A percentile compares a stretch with the other conserved stretches of the same genome.
Conservation (phyloP, 257 asterid genomes). For the Solanum dulcamara region DNA sequence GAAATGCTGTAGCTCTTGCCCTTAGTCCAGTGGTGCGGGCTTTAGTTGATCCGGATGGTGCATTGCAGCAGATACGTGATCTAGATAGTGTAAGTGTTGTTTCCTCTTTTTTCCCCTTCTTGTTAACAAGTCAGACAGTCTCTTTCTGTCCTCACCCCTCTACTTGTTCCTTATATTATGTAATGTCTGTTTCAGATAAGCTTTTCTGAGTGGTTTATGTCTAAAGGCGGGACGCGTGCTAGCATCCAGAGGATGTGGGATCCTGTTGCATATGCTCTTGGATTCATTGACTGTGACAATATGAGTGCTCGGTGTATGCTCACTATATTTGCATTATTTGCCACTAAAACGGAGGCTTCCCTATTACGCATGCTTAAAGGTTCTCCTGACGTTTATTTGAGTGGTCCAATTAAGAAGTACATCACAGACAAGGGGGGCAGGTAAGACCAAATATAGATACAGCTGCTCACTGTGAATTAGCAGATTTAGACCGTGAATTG, state of each 20-base stretch:
- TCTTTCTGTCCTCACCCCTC: background rate
- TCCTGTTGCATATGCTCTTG: conserved; percentile 99
- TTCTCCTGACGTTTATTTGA: conserved; percentile 90
- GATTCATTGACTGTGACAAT: conserved; percentile 94
- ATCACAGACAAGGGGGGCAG: conserved; percentile 91
- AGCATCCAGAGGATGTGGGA: conserved; percentile 99
- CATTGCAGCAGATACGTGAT: conserved; percentile 65
- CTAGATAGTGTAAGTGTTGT: conserved; percentile 56
- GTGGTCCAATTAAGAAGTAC: conserved; percentile 86
- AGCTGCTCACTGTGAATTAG: background rate
- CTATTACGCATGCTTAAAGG: conserved; percentile 97
- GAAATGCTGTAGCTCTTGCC: conserved; percentile 96
- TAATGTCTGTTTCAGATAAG: conserved; percentile 48
- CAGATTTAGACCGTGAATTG: background rate
- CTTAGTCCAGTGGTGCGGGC: conserved; percentile 99
- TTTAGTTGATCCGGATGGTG: conserved; percentile 96
- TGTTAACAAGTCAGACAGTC: background rate
- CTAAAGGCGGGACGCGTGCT: conserved; percentile 90
- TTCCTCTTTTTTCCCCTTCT: background rate
- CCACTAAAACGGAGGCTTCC: conserved; percentile 98
- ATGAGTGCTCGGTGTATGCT: conserved; percentile 99
- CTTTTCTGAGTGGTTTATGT: conserved; percentile 95
- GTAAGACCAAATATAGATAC: conserved; percentile 19
- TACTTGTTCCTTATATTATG: conserved; percentile 9
- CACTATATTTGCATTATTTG: conserved; percentile 90